Evolutionary conservation across 495 filamentous ascomycete genomes (phyloP).

Genomic region (Pseudoneurospora amorphoporcata): DNA sequence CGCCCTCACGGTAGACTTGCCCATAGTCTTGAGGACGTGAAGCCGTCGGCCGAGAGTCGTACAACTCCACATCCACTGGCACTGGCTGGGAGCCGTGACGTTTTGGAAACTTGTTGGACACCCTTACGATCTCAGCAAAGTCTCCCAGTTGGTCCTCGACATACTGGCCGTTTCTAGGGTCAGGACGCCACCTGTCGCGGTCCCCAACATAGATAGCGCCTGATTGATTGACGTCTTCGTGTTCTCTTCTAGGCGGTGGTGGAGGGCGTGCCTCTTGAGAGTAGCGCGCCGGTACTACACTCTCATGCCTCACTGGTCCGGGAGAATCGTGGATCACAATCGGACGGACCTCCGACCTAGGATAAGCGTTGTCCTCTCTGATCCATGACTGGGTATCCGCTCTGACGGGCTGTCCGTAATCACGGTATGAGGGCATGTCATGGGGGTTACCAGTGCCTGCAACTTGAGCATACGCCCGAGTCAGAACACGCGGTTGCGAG

Average conservation of each 20-base stretch:
- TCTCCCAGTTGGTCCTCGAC: conserved; percentile 7
- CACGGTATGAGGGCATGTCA: conserved; percentile 3
- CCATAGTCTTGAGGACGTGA: not conserved
- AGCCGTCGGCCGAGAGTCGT: not conserved
- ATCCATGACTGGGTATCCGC: conserved; percentile 13
- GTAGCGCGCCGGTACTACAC: not conserved
- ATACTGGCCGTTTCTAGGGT: conserved; percentile 1
- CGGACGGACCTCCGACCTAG: conserved; percentile 17
- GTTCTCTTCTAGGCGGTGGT: not conserved
- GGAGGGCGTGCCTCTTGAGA: not conserved
- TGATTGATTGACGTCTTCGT: not conserved
- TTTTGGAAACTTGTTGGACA: conserved; percentile 22
- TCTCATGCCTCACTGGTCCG: not conserved
- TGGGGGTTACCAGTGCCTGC: not conserved
- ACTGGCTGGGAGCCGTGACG: conserved; percentile 12
- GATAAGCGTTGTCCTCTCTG: conserved; percentile 8
- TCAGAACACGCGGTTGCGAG: not conserved
- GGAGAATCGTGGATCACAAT: conserved; percentile 15
- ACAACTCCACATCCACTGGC: not conserved
- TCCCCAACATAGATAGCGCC: conserved; percentile 1
- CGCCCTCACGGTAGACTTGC: not conserved
- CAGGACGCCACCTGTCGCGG: not conserved
- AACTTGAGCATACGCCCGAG: not conserved
- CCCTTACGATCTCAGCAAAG: conserved; percentile 17
- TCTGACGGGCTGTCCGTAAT: conserved; percentile 6